Base-by-base conservation (phyloP, 768 basidiomycete species). In the Scleroderma citrinum region DNA sequence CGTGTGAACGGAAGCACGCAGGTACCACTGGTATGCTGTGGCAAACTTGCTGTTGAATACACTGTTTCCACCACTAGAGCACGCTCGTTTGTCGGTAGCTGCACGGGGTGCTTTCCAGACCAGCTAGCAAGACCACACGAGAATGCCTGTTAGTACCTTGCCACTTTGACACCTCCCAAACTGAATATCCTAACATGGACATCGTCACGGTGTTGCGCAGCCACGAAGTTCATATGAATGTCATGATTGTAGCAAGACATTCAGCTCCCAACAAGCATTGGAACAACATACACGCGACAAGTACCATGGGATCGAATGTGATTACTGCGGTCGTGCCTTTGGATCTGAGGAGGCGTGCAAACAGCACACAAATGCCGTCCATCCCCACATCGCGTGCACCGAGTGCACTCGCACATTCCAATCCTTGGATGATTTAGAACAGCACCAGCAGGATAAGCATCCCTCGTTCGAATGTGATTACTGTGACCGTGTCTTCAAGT, bases 381-480 rank as follows among this genome's bases (percentile, higher is more conserved):
- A 63, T 37, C 11, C 12, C 14, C 16, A 42, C 10, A n/a, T n/a
- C n/a, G 21, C 11, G 43, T 44, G 43, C 21, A 29, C 12, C 19
- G 12, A 21, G 10, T 54, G 53, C 29, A 31, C 47, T n/a, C 34
- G 5, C n/a, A 14, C 19, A n/a, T 54, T 54, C 30, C 7, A 16
- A 1, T 34, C 39, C 20, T 11, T 21, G 14, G 10, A 29, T 16
- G 32, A 32, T 7, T 17, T 54, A 13, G 41, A 50, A 19, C 41
- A 50, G 11, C 53, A 54, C 36, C 37, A 47, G 1, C 21, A 20
- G 6, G 21, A 24, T 21, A 47, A 29, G 10, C 43, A 44, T 32
- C 43, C 30, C 12, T 44, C 34, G 24, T 52, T 61, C 30, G 39
- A 51, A 41, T 65, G 63, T 16, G 5, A 13, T 6, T 32, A 58